Percentiles rank a stretch among this genome's conserved stretches.
Evolutionary conservation across 139 green algal species (phyloP).

Genomic region (Tetradesmus obliquus): DNA sequence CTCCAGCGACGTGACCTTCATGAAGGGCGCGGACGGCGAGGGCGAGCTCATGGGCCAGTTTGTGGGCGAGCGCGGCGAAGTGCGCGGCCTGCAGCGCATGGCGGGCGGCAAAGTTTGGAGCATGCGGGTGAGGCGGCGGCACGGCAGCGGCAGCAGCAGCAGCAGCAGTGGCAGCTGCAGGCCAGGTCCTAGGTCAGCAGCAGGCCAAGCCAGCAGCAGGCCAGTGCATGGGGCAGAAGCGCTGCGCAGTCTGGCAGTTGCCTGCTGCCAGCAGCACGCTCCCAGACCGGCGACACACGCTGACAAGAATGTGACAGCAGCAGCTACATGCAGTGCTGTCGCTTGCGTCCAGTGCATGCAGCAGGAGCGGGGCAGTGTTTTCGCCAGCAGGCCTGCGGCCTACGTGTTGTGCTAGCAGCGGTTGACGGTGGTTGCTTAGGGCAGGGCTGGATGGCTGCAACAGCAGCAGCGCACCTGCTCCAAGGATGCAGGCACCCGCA

Average conservation of each 20-base stretch:
- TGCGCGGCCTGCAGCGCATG: conserved; percentile 70
- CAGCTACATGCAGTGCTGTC: background rate
- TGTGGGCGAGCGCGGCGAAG: conserved; percentile 78
- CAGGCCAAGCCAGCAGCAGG: background rate
- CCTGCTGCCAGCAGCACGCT: background rate
- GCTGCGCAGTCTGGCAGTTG: background rate
- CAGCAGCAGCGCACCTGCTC: background rate
- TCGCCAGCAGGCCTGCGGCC: too few species aligned
- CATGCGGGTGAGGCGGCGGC: conserved; percentile 57
- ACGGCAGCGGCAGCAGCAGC: background rate
- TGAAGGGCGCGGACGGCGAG: conserved; percentile 85
- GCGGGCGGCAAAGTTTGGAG: conserved; percentile 81
- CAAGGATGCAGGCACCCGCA: background rate
- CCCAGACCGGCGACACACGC: too few species aligned
- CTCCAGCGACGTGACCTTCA: conserved; percentile 88
- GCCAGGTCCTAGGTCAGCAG: background rate
- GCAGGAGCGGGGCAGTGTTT: too few species aligned
- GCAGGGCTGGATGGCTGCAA: background rate
- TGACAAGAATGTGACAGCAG: background rate
- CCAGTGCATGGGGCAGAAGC: background rate
- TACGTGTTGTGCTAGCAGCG: too few species aligned
- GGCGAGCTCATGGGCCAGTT: conserved; percentile 86
- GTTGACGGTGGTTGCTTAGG: background rate
- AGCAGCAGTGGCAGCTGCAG: background rate
- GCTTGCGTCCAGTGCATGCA: too few species aligned